Evolutionary conservation across 2,329 filamentous ascomycete species (phyloP).

Genomic region (Colletotrichum theobromicola): DNA sequence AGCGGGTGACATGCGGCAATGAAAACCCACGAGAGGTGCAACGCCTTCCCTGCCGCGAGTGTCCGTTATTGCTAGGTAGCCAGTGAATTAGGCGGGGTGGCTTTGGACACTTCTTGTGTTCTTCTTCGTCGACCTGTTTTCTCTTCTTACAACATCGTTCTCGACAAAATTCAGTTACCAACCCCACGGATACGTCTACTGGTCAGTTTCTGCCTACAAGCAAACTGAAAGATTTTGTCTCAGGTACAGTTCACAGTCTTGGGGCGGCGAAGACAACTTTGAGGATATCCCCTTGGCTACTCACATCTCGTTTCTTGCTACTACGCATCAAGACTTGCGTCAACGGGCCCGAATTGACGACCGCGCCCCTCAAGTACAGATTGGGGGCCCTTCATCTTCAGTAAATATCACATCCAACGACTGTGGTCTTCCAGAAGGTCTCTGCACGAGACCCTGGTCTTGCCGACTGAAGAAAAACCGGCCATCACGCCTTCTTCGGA

Average conservation of each 20-base stretch:
- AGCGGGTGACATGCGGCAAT: conserved; percentile 10
- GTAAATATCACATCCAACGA: conserved; percentile 7
- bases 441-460: conserved; percentile 8
- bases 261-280: not conserved
- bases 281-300: not conserved
- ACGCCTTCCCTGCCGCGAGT: not conserved
- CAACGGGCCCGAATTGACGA: not conserved
- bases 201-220: not conserved
- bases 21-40: conserved; percentile 13
- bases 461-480: not conserved
- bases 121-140: not conserved
- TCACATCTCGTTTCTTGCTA: not conserved
- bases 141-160: not conserved
- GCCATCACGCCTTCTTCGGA: conserved; percentile 6
- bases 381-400: not conserved
- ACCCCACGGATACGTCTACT: not conserved
- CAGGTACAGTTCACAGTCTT: not conserved
- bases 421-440: conserved; percentile 15
- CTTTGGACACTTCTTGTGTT: not conserved
- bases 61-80: not conserved
- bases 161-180: not conserved
- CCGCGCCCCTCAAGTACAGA: not conserved
- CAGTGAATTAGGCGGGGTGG: conserved; percentile 1
- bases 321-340: conserved; percentile 5
- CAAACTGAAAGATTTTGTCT: not conserved